phyloP scores from a whole-genome alignment of 1,284 basidiomycete species.

The Sanghuangporus baumii region DNA sequence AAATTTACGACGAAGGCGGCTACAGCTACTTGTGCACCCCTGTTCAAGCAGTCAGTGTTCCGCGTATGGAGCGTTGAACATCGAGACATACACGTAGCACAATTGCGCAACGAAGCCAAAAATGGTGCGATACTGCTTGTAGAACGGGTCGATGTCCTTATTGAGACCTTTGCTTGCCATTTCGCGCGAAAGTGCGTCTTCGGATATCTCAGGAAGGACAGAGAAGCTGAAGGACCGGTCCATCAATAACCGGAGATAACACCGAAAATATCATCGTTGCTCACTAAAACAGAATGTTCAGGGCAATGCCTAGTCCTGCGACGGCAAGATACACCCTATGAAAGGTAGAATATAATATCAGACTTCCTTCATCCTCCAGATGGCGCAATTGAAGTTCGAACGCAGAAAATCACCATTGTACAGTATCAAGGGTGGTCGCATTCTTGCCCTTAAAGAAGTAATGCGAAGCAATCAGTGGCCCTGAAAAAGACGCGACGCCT shows the following conservation, averaged over 20 bases:
- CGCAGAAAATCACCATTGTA: conserved; percentile 51
- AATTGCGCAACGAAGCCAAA: conserved; percentile 73
- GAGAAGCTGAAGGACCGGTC: conserved; percentile 46
- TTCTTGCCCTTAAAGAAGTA: conserved; percentile 72
- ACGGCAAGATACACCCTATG: conserved; percentile 75
- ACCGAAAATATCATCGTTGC: conserved; percentile 22
- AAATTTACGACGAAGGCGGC: conserved; percentile 73
- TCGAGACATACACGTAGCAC: conserved; percentile 48
- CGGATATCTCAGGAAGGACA: conserved; percentile 70
- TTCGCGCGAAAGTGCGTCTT: conserved; percentile 54
- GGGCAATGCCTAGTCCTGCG: conserved; percentile 52
- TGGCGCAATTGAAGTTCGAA: conserved; percentile 1
- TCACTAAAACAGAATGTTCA: conserved; percentile 66
- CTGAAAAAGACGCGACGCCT: conserved; percentile 73
- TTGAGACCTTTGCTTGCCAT: conserved; percentile 38
- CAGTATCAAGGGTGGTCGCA: conserved; percentile 55
- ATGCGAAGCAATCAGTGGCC: conserved; percentile 72
- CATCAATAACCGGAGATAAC: conserved; percentile 3
- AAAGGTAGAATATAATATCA: background rate
- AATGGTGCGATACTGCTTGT: conserved; percentile 66
- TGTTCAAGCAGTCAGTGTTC: conserved; percentile 23
- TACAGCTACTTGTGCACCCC: conserved; percentile 69
- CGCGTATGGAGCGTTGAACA: background rate
- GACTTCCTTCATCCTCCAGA: background rate
- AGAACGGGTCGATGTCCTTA: conserved; percentile 52